Conservation (phyloP, 768 basidiomycete genomes). For the Boletus rubroflammeus region DNA sequence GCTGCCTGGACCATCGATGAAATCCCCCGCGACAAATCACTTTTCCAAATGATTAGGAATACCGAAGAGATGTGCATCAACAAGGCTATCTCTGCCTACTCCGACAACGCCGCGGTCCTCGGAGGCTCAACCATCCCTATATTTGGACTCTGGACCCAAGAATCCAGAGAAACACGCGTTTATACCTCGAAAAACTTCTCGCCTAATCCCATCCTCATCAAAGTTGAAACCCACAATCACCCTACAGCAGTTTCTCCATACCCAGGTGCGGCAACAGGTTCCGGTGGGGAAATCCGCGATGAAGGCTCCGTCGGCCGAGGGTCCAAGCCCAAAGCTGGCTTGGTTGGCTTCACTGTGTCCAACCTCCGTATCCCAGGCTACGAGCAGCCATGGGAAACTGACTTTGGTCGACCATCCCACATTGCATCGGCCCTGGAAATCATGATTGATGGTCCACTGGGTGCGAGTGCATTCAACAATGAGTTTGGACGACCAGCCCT, state of each 20-base stretch:
- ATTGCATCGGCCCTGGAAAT: constrained; percentile 94
- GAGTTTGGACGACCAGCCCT: constrained; percentile 95
- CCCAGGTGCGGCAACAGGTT: constrained; percentile 98
- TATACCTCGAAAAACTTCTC: constrained; percentile 60
- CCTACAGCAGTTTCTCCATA: constrained; percentile 98
- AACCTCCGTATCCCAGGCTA: constrained; percentile 91
- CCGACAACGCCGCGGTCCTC: constrained; percentile 96
- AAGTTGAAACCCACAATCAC: constrained; percentile 99
- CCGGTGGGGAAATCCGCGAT: constrained; percentile 97
- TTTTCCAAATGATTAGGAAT: constrained; percentile 97
- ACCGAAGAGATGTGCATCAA: constrained; percentile 74
- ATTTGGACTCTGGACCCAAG: constrained; percentile 53
- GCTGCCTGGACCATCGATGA: constrained; percentile 92
- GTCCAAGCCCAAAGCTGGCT: constrained; percentile 93
- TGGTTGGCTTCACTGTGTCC: constrained; percentile 89
- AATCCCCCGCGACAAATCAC: constrained; percentile 55
- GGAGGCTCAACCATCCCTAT: constrained; percentile 66
- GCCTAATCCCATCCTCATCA: constrained; percentile 85
- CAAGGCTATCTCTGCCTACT: constrained; percentile 94
- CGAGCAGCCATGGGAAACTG: constrained; percentile 93
- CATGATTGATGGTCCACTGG: constrained; percentile 95
- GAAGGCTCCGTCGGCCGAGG: constrained; percentile 95
- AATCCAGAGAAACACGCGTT: constrained; percentile 27
- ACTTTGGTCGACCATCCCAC: constrained; percentile 86
- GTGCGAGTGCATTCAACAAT: constrained; percentile 95